These are phyloP conservation scores for Madurella mycetomatis DNA, from an alignment of 2,329 filamentous ascomycete genomes.

Conservation along the genomic window DNA sequence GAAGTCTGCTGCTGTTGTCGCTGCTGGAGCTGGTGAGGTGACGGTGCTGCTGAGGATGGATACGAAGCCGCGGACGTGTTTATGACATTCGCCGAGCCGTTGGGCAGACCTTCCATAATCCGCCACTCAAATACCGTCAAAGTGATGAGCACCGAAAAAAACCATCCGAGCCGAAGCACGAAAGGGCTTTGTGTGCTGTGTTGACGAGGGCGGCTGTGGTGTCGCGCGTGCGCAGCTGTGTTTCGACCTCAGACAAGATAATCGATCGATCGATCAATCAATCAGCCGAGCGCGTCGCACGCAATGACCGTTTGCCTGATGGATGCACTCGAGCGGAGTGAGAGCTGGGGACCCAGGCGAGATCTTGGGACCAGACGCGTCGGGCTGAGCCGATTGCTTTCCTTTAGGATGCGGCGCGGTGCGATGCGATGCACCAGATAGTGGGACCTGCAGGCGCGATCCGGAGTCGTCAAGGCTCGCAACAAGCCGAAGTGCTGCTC, in stretches of 20 bases:
- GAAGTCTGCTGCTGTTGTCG: conserved; percentile 31
- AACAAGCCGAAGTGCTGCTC: conserved; percentile 29
- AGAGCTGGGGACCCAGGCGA: neutral
- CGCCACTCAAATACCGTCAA: conserved; percentile 34
- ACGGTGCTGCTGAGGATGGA: conserved; percentile 41
- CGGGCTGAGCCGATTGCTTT: neutral
- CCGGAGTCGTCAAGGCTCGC: conserved; percentile 19
- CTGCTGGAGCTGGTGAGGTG: conserved; percentile 32
- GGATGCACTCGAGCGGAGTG: conserved; percentile 4
- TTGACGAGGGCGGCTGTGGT: neutral
- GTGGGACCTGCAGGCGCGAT: conserved; percentile 19
- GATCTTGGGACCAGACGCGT: neutral
- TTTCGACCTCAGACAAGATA: conserved; percentile 7
- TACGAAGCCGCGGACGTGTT: conserved; percentile 47
- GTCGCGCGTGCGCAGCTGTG: conserved; percentile 7
- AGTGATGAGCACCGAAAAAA: conserved; percentile 26
- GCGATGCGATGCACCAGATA: conserved; percentile 15
- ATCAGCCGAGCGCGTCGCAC: conserved; percentile 6
- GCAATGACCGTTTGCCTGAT: conserved; percentile 12
- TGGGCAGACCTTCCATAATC: conserved; percentile 51
- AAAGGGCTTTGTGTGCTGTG: conserved; percentile 22
- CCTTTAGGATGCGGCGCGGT: conserved; percentile 5
- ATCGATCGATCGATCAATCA: neutral
- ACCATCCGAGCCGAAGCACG: conserved; percentile 27
- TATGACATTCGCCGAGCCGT: conserved; percentile 53